Conservation (phyloP, 2,329 filamentous ascomycete genomes). For the Hymenoscyphus linearis region DNA sequence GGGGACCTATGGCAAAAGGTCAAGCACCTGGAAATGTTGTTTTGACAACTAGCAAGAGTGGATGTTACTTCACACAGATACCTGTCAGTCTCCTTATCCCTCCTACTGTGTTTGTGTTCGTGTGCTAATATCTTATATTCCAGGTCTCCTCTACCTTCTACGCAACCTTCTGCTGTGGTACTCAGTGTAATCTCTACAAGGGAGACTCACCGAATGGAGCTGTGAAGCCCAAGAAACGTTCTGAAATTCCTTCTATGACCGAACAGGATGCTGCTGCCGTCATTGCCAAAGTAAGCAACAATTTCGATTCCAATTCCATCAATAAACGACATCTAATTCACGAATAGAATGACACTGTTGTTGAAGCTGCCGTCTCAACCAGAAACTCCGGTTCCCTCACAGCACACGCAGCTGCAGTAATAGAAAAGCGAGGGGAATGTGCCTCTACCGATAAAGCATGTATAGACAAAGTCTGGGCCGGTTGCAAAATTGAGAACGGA, state of each 20-base stretch:
- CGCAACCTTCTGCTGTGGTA: not conserved
- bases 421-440: not conserved
- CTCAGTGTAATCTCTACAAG: not conserved
- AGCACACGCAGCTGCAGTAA: not conserved
- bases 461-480: not conserved
- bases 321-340: not conserved
- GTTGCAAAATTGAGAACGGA: not conserved
- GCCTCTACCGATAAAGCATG: not conserved
- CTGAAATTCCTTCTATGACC: not conserved
- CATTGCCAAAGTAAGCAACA: not conserved
- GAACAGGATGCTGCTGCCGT: not conserved
- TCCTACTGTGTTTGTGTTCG: not conserved
- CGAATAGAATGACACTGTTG: not conserved
- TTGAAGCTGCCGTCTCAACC: not conserved
- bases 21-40: conserved; percentile 2
- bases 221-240: not conserved
- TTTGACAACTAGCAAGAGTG: not conserved
- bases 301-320: not conserved
- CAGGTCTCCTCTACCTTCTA: not conserved
- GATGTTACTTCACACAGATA: conserved; percentile 1
- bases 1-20: not conserved
- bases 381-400: not conserved
- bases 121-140: not conserved
- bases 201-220: not conserved
- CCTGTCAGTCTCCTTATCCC: not conserved